These are phyloP conservation scores for Pistacia vera DNA, from an alignment of 345 rosid species.

Conservation along the genomic window DNA sequence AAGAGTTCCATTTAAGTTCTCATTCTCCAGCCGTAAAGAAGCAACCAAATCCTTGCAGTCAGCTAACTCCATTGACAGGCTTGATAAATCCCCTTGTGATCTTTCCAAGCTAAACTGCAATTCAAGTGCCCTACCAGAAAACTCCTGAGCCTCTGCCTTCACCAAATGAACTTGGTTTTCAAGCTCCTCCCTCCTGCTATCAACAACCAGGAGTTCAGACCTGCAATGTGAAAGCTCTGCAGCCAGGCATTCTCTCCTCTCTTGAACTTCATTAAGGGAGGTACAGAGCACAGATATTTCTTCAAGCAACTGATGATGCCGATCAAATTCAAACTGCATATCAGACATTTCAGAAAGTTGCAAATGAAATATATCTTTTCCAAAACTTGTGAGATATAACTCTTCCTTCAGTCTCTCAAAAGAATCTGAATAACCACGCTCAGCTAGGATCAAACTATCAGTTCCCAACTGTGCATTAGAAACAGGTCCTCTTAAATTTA, in stretches of 20 bases:
- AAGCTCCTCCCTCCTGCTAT: constrained; percentile 48
- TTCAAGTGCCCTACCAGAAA: constrained; percentile 49
- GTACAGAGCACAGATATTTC: constrained; percentile 49
- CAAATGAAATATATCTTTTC: constrained; percentile 54
- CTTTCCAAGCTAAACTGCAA: constrained; percentile 62
- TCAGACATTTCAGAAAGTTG: constrained; percentile 65
- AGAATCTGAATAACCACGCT: constrained; percentile 20
- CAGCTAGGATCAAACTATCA: constrained; percentile 16
- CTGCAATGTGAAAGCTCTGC: constrained; percentile 60
- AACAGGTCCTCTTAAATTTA: constrained; percentile 44
- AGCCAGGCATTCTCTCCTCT: constrained; percentile 43
- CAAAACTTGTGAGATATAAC: constrained; percentile 48
- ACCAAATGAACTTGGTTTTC: constrained; percentile 46
- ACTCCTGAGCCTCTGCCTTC: constrained; percentile 52
- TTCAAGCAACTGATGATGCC: constrained; percentile 37
- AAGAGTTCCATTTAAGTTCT: constrained; percentile 46
- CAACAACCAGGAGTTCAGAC: constrained; percentile 53
- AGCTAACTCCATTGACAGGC: constrained; percentile 46
- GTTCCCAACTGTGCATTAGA: constrained; percentile 31
- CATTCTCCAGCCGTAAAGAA: constrained; percentile 55
- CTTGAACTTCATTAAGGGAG: constrained; percentile 41
- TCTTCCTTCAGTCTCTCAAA: constrained; percentile 64
- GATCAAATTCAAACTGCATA: constrained; percentile 48
- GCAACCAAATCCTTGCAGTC: constrained; percentile 45
- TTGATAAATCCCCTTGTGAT: constrained; percentile 45